phyloP scores from a whole-genome alignment of 768 basidiomycete species.

The Cystobasidium tubakii region DNA sequence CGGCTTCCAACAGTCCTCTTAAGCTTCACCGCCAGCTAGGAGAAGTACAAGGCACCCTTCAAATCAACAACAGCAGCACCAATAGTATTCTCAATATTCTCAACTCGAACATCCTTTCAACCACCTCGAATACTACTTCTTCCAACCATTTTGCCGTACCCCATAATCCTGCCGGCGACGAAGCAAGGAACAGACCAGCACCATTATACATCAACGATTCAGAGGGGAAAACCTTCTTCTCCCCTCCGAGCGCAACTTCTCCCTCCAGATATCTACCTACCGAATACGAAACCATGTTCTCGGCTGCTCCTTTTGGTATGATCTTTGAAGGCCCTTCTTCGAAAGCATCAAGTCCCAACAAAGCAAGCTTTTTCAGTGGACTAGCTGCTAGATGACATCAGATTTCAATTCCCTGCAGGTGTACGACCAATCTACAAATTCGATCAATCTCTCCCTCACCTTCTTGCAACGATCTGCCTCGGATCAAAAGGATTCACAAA shows the following conservation, averaged over 20 bases:
- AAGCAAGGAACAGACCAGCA: background rate
- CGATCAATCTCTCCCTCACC: too few relatives aligned
- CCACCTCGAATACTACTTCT: background rate
- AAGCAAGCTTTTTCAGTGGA: background rate
- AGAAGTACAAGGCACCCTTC: background rate
- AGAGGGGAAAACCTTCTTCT: background rate
- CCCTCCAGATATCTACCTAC: background rate
- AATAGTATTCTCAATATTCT: background rate
- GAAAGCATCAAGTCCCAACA: background rate
- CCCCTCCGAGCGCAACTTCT: constrained; percentile 3
- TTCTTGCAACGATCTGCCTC: too few relatives aligned
- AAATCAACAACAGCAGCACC: background rate
- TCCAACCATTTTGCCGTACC: background rate
- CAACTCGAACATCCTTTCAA: background rate
- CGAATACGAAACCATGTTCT: constrained; percentile 6
- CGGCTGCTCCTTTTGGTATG: constrained; percentile 8
- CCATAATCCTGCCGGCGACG: background rate
- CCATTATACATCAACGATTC: background rate
- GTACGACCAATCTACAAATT: too few relatives aligned
- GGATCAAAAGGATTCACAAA: too few relatives aligned
- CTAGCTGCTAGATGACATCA: background rate
- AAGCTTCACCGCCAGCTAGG: background rate
- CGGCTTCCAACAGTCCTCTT: background rate
- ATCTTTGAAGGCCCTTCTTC: background rate
- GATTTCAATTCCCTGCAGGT: background rate